Conservation (phyloP, 2,329 filamentous ascomycete genomes). For the Botrytis fabae region DNA sequence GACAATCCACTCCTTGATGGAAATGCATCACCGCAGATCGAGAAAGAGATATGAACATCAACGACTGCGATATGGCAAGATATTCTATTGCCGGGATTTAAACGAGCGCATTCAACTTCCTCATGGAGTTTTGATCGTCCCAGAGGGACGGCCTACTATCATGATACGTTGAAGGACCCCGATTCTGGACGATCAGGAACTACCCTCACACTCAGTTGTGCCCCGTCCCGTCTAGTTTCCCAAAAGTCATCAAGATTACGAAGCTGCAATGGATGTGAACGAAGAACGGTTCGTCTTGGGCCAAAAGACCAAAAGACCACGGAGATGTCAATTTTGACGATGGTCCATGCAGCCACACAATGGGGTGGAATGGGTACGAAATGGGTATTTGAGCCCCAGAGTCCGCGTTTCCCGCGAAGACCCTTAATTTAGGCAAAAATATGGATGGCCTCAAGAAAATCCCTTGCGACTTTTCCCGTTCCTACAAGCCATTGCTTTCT, state of each 20-base stretch:
- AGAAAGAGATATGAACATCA: not conserved
- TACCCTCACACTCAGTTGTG: not conserved
- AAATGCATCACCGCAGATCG: not conserved
- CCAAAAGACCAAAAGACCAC: not conserved
- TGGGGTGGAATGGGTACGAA: conserved; percentile 10
- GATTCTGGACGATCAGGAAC: not conserved
- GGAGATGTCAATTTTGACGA: conserved; percentile 16
- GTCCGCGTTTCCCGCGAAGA: conserved; percentile 16
- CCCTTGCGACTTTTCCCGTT: not conserved
- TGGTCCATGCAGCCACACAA: not conserved
- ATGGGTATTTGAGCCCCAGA: not conserved
- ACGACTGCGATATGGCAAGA: not conserved
- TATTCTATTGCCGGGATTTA: not conserved
- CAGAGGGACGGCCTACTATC: not conserved
- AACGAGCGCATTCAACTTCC: conserved; percentile 6
- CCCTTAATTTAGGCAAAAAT: conserved; percentile 15
- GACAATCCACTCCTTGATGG: not conserved
- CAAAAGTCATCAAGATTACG: not conserved
- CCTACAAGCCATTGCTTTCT: not conserved
- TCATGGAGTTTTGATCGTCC: conserved; percentile 4
- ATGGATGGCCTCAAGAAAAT: conserved; percentile 5
- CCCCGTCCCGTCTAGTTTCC: not conserved
- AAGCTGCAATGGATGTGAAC: not conserved
- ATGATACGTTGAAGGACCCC: not conserved
- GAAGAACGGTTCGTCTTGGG: not conserved